Evolutionary conservation across 805 yeast genomes (phyloP).

Genomic region (Lachancea meyersii): DNA sequence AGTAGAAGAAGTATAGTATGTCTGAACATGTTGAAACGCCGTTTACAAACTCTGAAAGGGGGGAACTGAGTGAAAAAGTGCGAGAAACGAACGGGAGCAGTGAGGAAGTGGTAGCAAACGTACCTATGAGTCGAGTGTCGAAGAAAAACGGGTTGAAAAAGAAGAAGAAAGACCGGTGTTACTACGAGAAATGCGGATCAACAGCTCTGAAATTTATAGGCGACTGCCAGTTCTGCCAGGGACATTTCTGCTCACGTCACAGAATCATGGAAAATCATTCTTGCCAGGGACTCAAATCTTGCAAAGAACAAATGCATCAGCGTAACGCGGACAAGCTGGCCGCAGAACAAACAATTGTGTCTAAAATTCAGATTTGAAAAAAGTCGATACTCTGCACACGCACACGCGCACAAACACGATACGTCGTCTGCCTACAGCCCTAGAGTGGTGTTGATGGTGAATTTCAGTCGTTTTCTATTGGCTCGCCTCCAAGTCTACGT

Average conservation of each 20-base stretch:
- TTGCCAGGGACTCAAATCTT: conserved; percentile 69
- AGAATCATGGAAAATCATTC: conserved; percentile 78
- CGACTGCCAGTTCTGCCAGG: conserved; percentile 76
- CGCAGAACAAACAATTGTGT: conserved; percentile 69
- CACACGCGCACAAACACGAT: too few species aligned
- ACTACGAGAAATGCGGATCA: conserved; percentile 55
- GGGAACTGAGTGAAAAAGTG: background rate
- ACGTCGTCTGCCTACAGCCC: too few species aligned
- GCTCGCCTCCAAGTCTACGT: too few species aligned
- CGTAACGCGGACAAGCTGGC: conserved; percentile 78
- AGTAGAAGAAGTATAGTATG: background rate
- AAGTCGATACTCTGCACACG: background rate
- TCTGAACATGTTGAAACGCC: background rate
- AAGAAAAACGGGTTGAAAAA: conserved; percentile 16
- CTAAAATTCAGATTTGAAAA: conserved; percentile 45
- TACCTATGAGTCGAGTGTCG: conserved; percentile 17
- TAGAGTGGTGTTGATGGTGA: too few species aligned
- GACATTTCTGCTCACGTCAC: conserved; percentile 82
- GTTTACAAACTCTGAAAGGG: background rate
- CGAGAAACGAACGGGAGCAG: background rate
- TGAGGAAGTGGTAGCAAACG: background rate
- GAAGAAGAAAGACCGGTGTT: conserved; percentile 41
- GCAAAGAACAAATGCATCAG: conserved; percentile 79
- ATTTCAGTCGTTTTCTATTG: too few species aligned
- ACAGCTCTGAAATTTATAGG: conserved; percentile 64